Evolutionary conservation across 192 early-diverging fungal species (phyloP), one percentile per base, ranked within the genome.

Genomic region (Coemansia sp.): DNA sequence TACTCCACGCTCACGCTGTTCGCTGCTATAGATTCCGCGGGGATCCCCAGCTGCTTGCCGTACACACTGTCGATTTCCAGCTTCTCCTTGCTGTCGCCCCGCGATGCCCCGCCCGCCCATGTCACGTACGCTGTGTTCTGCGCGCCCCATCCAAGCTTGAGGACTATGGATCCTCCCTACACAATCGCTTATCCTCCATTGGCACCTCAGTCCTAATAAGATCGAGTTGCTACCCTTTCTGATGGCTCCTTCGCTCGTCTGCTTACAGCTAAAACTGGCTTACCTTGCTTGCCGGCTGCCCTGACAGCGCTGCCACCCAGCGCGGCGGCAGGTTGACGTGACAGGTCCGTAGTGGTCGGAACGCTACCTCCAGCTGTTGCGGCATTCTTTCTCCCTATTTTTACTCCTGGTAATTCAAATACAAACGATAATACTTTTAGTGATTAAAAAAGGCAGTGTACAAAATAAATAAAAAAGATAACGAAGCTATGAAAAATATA

Each of bases 51-150:
- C 5, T 80, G 81, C 32, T 70, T 84, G 56, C 85, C 92, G 63
- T 90, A 89, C 63, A 84, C 79, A 7, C 87, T 83, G 75, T 94
- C 92, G 59, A 94, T 87, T 62, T 92, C 91, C 15, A 94, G 71
- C 12, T 84, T 67, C 56, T 41, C 64, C 11, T 56, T 26, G 42
- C 38, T 53, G 50, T 53, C 50, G 21, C 50, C 50, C 3, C 50
- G 50, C 26, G 72, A 71, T 50, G 66, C 61, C 6, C 76, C 76
- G 52, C 76, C 84, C 18, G 73, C 74, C 84, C 78, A 81, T 21
- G 73, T 72, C 41, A 77, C 75, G 32, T 61, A 71, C 32, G 74
- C 70, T 5, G 58, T 56, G 10, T 57, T 44, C 19, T 56, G 62
- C 10, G 67, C 53, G 6, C 52, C 41, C 80, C 76, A 73, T 16